Percentiles rank a stretch among this genome's conserved stretches.
Conservation (phyloP, 2,329 filamentous ascomycete species). For the Diaporthe ampelina region DNA sequence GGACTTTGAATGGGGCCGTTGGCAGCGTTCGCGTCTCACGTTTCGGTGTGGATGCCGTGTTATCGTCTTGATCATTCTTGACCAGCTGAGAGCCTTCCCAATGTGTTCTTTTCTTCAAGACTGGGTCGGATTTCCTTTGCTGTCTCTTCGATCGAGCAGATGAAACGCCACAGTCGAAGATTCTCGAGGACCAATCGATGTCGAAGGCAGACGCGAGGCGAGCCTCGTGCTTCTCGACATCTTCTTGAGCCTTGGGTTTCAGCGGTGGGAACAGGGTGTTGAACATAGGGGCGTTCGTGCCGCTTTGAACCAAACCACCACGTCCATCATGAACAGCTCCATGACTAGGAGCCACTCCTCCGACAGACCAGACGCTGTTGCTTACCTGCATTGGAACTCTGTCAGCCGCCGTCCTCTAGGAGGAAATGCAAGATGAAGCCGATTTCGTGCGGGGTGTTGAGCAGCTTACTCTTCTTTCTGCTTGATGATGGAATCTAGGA, state of each 20-base stretch:
- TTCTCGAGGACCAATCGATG: slow-evolving; percentile 77
- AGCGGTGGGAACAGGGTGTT: slow-evolving; percentile 62
- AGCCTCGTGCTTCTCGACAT: slow-evolving; percentile 77
- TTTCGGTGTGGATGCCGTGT: slow-evolving; percentile 42
- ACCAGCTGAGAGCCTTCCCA: slow-evolving; percentile 61
- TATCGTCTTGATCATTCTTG: slow-evolving; percentile 45
- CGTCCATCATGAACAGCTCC: slow-evolving; percentile 71
- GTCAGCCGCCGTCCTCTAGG: slow-evolving; percentile 42
- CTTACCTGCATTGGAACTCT: slow-evolving; percentile 65
- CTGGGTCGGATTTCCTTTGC: slow-evolving; percentile 37
- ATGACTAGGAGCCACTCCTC: slow-evolving; percentile 73
- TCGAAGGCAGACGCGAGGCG: slow-evolving; percentile 85
- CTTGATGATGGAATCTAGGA: slow-evolving; percentile 14
- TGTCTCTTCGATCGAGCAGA: slow-evolving; percentile 42
- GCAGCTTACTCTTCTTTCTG: slow-evolving; percentile 37
- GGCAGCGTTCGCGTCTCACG: slow-evolving; percentile 67
- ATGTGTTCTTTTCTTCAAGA: slow-evolving; percentile 48
- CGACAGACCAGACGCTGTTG: slow-evolving; percentile 82
- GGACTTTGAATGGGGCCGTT: slow-evolving; percentile 84
- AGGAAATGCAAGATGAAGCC: neutral
- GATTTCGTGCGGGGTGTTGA: neutral
- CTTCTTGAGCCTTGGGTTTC: slow-evolving; percentile 65
- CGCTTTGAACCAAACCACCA: slow-evolving; percentile 75
- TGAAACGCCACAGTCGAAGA: slow-evolving; percentile 69
- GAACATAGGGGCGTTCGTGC: slow-evolving; percentile 79